These are phyloP conservation scores for Glycine latifolia DNA, from an alignment of 306 rosid genomes.

Conservation along the genomic window DNA sequence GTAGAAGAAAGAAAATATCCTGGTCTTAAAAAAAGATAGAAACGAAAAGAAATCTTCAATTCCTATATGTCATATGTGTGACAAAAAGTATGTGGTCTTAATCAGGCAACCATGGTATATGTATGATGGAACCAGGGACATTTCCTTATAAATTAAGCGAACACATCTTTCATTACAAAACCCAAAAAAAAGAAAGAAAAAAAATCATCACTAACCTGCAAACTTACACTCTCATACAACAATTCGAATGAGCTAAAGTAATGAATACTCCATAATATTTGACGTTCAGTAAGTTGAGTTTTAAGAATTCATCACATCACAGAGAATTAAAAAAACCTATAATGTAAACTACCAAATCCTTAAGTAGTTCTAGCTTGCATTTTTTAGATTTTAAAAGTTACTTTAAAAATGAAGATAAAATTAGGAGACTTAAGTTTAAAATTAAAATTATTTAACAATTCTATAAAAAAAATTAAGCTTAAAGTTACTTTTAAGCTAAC, in stretches of 20 bases:
- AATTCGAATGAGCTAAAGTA: not conserved
- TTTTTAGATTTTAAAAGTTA: not conserved
- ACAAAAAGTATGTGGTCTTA: not conserved
- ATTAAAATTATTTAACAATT: no score
- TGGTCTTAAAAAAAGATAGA: not conserved
- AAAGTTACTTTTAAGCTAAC: no score
- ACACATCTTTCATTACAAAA: not conserved
- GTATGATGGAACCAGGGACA: not conserved
- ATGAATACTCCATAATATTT: not conserved
- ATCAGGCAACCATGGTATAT: not conserved
- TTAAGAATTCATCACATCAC: not conserved
- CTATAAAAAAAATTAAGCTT: no score
- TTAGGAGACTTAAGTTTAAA: no score
- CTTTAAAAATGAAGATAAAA: no score
- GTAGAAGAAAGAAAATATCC: not conserved
- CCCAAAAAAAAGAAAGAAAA: no score
- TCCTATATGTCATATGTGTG: not conserved
- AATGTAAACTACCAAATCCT: not conserved
- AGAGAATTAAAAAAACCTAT: no score
- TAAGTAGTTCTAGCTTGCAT: not conserved
- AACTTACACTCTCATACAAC: not conserved
- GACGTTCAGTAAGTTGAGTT: not conserved
- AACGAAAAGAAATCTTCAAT: not conserved
- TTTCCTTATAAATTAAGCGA: slow-evolving; percentile 6
- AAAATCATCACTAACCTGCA: not conserved